These are phyloP conservation scores for Ceratocystis cacaofunesta DNA, from an alignment of 2,329 filamentous ascomycete genomes.

Conservation along the genomic window DNA sequence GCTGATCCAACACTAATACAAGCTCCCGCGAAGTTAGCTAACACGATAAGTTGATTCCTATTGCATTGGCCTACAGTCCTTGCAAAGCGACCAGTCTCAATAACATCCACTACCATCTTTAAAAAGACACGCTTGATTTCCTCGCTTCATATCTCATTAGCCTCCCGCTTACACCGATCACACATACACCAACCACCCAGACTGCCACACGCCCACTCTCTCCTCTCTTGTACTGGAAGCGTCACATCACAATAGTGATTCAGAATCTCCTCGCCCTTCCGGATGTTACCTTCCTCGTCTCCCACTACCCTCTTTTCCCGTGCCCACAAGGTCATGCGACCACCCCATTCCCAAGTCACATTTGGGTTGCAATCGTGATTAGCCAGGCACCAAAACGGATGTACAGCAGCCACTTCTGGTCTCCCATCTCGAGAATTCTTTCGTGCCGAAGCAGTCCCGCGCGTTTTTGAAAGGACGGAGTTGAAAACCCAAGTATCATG, in stretches of 20 bases:
- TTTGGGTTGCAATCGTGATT: constrained; percentile 96
- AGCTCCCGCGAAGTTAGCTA: too few relatives aligned
- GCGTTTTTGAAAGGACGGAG: constrained; percentile 82
- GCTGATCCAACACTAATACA: too few relatives aligned
- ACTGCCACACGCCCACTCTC: constrained; percentile 79
- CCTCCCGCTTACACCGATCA: constrained; percentile 62
- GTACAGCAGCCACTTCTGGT: constrained; percentile 83
- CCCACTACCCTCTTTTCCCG: constrained; percentile 42
- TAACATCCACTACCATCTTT: too few relatives aligned
- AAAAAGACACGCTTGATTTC: neutral
- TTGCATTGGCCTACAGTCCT: too few relatives aligned
- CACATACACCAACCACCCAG: constrained; percentile 85
- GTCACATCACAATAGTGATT: constrained; percentile 90
- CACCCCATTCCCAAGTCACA: constrained; percentile 86
- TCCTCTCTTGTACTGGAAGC: constrained; percentile 60
- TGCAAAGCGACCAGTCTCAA: too few relatives aligned
- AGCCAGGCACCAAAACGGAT: constrained; percentile 89
- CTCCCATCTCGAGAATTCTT: constrained; percentile 62
- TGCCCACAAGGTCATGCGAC: constrained; percentile 56
- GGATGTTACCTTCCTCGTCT: constrained; percentile 44
- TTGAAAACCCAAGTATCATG: constrained; percentile 78
- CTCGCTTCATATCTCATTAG: constrained; percentile 21
- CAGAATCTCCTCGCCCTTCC: constrained; percentile 67
- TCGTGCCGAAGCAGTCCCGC: constrained; percentile 78
- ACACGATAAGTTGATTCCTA: too few relatives aligned